Conservation (phyloP, 768 basidiomycete genomes). For the Gloeophyllum trabeum region DNA sequence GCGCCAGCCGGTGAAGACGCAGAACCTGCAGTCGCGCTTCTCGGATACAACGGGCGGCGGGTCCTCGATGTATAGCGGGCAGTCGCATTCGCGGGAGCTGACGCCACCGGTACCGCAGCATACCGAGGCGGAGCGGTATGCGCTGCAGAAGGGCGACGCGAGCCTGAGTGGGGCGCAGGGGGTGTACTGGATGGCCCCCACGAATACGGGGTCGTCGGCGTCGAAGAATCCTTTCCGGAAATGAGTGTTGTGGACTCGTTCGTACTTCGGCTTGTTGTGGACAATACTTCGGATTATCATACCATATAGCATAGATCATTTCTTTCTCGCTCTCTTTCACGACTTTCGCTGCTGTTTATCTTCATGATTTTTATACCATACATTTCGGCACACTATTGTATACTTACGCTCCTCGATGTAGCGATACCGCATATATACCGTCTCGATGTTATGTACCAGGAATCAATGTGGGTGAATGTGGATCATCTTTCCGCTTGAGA, state of each 20-base stretch:
- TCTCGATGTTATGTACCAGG: too few species aligned
- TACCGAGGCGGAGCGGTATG: neutral
- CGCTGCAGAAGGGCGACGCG: constrained; percentile 1
- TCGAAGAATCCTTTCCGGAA: constrained; percentile 40
- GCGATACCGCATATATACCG: too few species aligned
- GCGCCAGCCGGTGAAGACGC: constrained; percentile 50
- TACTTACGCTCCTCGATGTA: too few species aligned
- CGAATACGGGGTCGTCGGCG: constrained; percentile 22
- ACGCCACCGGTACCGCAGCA: neutral
- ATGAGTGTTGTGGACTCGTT: constrained; percentile 14
- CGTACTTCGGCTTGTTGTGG: constrained; percentile 3
- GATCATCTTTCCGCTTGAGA: too few species aligned
- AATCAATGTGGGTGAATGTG: too few species aligned
- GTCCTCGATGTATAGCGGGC: neutral
- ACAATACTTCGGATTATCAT: too few species aligned
- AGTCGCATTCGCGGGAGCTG: neutral
- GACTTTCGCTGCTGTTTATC: too few species aligned
- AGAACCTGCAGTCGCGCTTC: neutral
- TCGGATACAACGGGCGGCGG: neutral
- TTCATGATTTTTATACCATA: too few species aligned
- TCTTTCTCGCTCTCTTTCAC: too few species aligned
- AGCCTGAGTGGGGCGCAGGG: constrained; percentile 20
- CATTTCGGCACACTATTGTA: too few species aligned
- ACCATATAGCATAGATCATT: too few species aligned
- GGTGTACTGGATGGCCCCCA: constrained; percentile 30